Base-by-base conservation (phyloP, 2,329 filamentous ascomycete species). In the Clonostachys rosea region DNA sequence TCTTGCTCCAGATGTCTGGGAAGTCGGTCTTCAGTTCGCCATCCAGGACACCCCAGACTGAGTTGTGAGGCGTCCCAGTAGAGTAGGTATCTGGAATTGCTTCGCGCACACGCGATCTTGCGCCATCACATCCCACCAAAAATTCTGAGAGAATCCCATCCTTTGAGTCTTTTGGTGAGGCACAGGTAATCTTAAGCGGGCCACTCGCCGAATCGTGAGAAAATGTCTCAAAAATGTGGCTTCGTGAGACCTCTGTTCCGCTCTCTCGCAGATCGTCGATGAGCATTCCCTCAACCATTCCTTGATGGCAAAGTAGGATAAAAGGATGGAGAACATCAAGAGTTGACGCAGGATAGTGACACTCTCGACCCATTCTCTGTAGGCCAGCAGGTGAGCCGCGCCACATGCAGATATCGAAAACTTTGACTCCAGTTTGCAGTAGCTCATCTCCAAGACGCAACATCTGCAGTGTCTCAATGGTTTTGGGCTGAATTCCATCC, bases 321-420 rank as follows among this genome's bases (percentile, higher is more conserved):
- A 78, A 81, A 13, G 76, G 75, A 50, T 79, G 75, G 45, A 81
- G 58, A 10, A 81, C 74, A 56, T 81, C 78, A 43, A 81, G 77
- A 35, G 81, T 77, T 37, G 75, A 68, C 3, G 76, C 74, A 8
- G 83, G 86, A 59, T 89, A 90, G 62, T 89, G 86, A 14, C 83
- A 67, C 60, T 88, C 80, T 46, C 86, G 78, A 10, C 78, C 78
- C 17, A 83, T 76, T 47, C 86, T 78, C 49, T 75, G 75, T 46
- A 88, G 68, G 4, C 75, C 66, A 14, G 71, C 66, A 33, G 66
- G 59, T 3, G 72, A 78, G 47, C 73, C 70, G 60, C 81, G 75
- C 84, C 86, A 90, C 61, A 89, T 89, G 40, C 81, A 76, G 50
- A 90, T 89, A 57, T 90, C 86, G 63, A 85, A 87, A 41, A 90